Evolutionary conservation across 805 yeast species (phyloP).

Genomic region (Teunomyces atbi): DNA sequence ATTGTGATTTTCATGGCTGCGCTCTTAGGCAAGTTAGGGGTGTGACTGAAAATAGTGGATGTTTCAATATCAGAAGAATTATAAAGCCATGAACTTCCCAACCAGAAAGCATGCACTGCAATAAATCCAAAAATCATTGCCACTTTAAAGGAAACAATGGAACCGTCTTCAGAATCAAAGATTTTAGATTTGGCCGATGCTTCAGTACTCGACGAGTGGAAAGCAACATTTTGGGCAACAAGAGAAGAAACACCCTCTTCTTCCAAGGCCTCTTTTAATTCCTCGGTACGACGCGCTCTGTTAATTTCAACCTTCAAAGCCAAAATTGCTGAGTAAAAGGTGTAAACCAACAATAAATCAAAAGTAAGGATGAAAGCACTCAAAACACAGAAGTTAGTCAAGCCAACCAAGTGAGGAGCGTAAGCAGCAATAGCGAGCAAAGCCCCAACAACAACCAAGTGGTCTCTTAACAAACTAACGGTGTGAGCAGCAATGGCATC

Average conservation of each 20-base stretch:
- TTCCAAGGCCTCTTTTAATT: constrained; percentile 75
- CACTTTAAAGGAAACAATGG: constrained; percentile 57
- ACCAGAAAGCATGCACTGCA: constrained; percentile 63
- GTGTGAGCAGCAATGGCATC: constrained; percentile 43
- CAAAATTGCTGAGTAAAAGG: constrained; percentile 80
- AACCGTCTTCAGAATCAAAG: constrained; percentile 22
- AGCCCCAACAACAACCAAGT: constrained; percentile 67
- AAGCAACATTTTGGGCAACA: constrained; percentile 70
- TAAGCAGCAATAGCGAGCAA: constrained; percentile 65
- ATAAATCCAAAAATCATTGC: constrained; percentile 57
- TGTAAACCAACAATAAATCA: constrained; percentile 71
- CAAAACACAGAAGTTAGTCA: constrained; percentile 77
- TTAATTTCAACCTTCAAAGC: constrained; percentile 87
- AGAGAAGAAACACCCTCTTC: constrained; percentile 84
- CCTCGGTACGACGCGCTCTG: constrained; percentile 77
- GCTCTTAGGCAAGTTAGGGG: constrained; percentile 36
- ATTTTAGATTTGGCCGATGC: constrained; percentile 26
- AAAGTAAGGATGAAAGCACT: constrained; percentile 65
- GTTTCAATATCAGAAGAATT: constrained; percentile 15
- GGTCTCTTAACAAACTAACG: constrained; percentile 66
- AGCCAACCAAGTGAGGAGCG: constrained; percentile 66
- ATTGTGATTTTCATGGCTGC: constrained; percentile 44
- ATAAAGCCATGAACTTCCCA: constrained; percentile 71
- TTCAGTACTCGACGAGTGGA: constrained; percentile 37
- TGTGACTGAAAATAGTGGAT: constrained; percentile 10